Percentiles rank a stretch among this genome's conserved stretches.
phyloP scores from a whole-genome alignment of 176 grass and related monocot species.

The Sorghum bicolor region DNA sequence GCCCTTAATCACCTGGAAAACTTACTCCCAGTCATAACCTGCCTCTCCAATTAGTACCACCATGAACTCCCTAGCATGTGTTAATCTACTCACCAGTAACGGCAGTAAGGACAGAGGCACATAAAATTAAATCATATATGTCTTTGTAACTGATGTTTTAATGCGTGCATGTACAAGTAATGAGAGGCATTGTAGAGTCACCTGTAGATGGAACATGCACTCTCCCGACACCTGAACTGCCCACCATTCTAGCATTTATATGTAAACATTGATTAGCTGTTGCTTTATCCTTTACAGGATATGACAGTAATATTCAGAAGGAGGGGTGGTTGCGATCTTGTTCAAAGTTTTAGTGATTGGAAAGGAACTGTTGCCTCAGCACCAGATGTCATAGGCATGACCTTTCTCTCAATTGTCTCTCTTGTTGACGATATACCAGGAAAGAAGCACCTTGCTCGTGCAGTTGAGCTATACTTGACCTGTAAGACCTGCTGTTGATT shows the following conservation, averaged over 20 bases:
- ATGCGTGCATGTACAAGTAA: not conserved
- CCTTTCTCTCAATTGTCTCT: conserved; percentile 81
- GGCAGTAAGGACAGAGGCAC: not conserved
- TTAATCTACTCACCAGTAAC: not conserved
- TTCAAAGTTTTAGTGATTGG: conserved; percentile 89
- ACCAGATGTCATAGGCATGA: conserved; percentile 99
- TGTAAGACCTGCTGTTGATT: conserved; percentile 57
- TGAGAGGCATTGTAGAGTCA: not conserved
- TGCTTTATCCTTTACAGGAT: conserved; percentile 55
- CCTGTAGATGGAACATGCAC: not conserved
- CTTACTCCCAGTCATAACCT: not conserved
- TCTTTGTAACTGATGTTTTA: not conserved
- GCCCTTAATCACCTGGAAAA: not conserved
- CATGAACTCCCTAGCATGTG: not conserved
- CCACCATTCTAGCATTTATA: conserved; percentile 1
- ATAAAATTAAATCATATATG: not conserved
- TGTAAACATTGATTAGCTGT: not conserved
- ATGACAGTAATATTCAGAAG: conserved; percentile 99
- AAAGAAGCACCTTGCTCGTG: conserved; percentile 76
- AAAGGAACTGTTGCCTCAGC: conserved; percentile 61
- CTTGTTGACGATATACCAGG: conserved; percentile 73
- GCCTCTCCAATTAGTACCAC: not conserved
- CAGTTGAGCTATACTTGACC: conserved; percentile 83
- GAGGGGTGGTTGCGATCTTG: conserved; percentile 94
- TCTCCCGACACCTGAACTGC: not conserved